Percentiles rank a stretch among this genome's conserved stretches.
phyloP scores from a whole-genome alignment of 352 stramenopile genomes.

The Globisporangium apiculatum region DNA sequence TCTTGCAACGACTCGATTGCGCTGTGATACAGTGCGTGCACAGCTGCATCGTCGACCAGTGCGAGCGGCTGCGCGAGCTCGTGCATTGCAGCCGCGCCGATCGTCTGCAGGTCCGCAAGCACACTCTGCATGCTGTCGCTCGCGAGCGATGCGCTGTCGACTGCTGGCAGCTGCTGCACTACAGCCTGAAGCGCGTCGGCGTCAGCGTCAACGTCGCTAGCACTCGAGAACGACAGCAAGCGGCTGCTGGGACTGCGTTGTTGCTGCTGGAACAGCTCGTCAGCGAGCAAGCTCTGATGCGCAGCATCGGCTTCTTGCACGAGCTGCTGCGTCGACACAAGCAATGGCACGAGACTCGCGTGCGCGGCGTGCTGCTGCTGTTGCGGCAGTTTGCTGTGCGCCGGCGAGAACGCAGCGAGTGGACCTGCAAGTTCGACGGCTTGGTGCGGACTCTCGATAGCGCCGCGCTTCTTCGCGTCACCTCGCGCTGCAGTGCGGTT shows the following conservation, averaged over 20 bases:
- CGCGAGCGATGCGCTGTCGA: not conserved
- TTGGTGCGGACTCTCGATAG: slow-evolving; percentile 6
- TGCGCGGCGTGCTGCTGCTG: slow-evolving; percentile 6
- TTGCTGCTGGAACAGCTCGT: slow-evolving; percentile 19
- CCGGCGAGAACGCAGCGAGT: slow-evolving; percentile 10
- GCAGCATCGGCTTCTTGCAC: slow-evolving; percentile 16
- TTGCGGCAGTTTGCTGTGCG: not conserved
- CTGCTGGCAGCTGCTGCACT: slow-evolving; percentile 24
- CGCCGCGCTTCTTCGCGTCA: slow-evolving; percentile 6
- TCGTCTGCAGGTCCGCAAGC: slow-evolving; percentile 7
- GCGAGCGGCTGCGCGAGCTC: slow-evolving; percentile 19
- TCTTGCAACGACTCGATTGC: slow-evolving; percentile 21
- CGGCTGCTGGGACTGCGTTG: slow-evolving; percentile 17
- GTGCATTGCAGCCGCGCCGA: slow-evolving; percentile 9
- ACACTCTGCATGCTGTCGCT: slow-evolving; percentile 8
- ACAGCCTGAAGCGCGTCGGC: slow-evolving; percentile 15
- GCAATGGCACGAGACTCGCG: slow-evolving; percentile 10
- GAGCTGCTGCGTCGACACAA: slow-evolving; percentile 10
- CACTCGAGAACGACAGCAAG: slow-evolving; percentile 17
- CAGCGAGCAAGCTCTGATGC: slow-evolving; percentile 21
- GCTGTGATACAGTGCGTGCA: slow-evolving; percentile 24
- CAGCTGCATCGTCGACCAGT: slow-evolving; percentile 14
- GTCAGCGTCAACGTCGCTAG: slow-evolving; percentile 7
- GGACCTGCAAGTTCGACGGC: slow-evolving; percentile 6
- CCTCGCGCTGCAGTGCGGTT: not conserved